Conservation (phyloP, 2,329 filamentous ascomycete species). For the Emmonsiellopsis sp. region DNA sequence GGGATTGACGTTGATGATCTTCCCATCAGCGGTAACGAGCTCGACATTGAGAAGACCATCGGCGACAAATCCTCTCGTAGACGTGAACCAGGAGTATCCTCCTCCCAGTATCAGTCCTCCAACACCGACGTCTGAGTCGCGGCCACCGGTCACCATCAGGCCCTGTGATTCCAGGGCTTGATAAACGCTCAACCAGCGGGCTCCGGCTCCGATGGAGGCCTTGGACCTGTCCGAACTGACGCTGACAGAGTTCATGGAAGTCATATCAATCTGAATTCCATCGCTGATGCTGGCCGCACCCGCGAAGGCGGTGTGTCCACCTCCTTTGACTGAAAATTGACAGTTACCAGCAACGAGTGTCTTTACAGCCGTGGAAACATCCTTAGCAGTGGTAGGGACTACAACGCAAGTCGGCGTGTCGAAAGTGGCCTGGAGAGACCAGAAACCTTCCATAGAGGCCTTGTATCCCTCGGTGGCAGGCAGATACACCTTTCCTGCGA, state of each 20-base stretch:
- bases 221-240: slow-evolving; percentile 18
- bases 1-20: slow-evolving; percentile 17
- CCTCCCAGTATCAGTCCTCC: slow-evolving; percentile 27
- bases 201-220: slow-evolving; percentile 23
- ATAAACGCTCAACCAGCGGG: slow-evolving; percentile 25
- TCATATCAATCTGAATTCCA: not conserved
- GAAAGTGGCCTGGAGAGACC: not conserved
- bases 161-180: slow-evolving; percentile 19
- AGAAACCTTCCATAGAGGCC: not conserved
- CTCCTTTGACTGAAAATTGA: not conserved
- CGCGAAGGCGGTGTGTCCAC: not conserved
- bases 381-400: not conserved
- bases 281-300: not conserved
- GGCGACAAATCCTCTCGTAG: not conserved
- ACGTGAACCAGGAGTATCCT: not conserved
- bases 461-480: not conserved
- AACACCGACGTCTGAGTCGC: slow-evolving; percentile 26
- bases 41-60: not conserved
- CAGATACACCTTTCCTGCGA: not conserved
- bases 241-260: slow-evolving; percentile 16
- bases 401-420: not conserved
- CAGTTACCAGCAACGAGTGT: not conserved
- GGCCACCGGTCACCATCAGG: slow-evolving; percentile 23
- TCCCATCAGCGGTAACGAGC: slow-evolving; percentile 21
- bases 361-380: not conserved